phyloP scores from a whole-genome alignment of 208 protist genomes.

The Leishmania braziliensis region DNA sequence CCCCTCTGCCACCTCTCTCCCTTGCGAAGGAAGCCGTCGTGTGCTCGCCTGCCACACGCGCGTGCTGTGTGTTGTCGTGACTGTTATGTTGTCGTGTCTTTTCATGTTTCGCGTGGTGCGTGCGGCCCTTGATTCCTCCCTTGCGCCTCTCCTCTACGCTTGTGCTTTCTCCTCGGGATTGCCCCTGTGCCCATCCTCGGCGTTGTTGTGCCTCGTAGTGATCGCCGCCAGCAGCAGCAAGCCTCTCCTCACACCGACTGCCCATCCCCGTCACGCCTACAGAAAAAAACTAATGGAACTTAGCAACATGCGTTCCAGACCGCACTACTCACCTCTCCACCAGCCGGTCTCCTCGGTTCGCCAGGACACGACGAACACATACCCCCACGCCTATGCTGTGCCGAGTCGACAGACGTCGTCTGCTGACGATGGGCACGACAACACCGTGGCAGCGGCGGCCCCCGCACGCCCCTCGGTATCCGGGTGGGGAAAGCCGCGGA shows the following conservation, averaged over 20 bases:
- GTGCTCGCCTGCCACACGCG: not conserved
- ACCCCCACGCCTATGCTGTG: not conserved
- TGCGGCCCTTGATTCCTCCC: not conserved
- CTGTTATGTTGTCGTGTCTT: not conserved
- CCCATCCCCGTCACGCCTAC: not conserved
- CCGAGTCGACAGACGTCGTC: not conserved
- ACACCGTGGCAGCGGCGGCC: too few relatives aligned
- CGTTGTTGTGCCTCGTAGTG: too few relatives aligned
- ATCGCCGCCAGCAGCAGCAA: not conserved
- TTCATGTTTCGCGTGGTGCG: not conserved
- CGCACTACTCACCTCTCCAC: not conserved
- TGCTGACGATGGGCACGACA: not conserved
- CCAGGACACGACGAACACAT: not conserved
- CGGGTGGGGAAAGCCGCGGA: not conserved
- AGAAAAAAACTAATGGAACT: not conserved
- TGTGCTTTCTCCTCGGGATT: not conserved
- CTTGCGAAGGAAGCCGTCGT: not conserved
- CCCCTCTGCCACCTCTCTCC: not conserved
- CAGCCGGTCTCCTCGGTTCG: not conserved
- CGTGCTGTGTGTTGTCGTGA: not conserved
- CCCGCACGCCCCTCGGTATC: not conserved
- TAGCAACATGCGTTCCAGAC: slow-evolving; percentile 9
- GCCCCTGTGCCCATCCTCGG: not conserved
- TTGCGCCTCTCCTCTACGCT: not conserved
- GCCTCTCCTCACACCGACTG: not conserved